phyloP scores from a whole-genome alignment of 805 yeast species.

The Torulaspora delbrueckii region DNA sequence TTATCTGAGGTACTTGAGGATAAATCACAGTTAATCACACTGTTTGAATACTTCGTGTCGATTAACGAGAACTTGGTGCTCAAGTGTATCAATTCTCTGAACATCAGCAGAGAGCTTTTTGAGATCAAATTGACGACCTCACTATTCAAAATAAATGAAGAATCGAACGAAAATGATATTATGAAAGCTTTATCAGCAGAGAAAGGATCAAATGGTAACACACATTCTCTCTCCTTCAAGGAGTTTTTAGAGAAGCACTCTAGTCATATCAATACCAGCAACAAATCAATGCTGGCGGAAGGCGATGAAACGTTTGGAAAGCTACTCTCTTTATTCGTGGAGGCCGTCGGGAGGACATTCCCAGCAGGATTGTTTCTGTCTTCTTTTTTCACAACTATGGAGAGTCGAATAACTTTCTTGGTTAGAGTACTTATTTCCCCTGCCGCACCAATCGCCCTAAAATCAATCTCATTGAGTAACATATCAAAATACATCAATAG shows the following conservation, averaged over 20 bases:
- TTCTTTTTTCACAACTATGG: conserved; percentile 38
- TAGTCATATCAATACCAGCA: conserved; percentile 26
- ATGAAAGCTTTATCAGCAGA: conserved; percentile 28
- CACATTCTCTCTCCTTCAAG: conserved; percentile 26
- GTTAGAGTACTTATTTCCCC: conserved; percentile 53
- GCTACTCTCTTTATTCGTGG: conserved; percentile 42
- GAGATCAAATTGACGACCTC: conserved; percentile 70
- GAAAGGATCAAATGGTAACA: conserved; percentile 24
- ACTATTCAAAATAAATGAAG: conserved; percentile 34
- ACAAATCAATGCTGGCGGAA: conserved; percentile 34
- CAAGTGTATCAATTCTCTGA: conserved; percentile 36
- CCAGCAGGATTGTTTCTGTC: conserved; percentile 34
- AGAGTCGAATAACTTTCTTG: conserved; percentile 52
- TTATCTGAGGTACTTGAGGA: conserved; percentile 37
- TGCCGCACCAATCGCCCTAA: conserved; percentile 52
- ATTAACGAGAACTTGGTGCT: conserved; percentile 39
- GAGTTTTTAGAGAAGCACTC: conserved; percentile 32
- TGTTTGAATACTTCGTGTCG: conserved; percentile 39
- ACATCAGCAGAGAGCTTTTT: conserved; percentile 41
- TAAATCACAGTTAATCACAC: conserved; percentile 36
- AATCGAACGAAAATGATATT: conserved; percentile 29
- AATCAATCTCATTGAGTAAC: conserved; percentile 45
- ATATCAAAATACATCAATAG: conserved; percentile 35
- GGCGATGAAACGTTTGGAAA: conserved; percentile 39
- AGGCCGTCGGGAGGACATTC: conserved; percentile 39